These are phyloP conservation scores for Populus euphratica DNA, from an alignment of 345 rosid genomes.

Conservation along the genomic window DNA sequence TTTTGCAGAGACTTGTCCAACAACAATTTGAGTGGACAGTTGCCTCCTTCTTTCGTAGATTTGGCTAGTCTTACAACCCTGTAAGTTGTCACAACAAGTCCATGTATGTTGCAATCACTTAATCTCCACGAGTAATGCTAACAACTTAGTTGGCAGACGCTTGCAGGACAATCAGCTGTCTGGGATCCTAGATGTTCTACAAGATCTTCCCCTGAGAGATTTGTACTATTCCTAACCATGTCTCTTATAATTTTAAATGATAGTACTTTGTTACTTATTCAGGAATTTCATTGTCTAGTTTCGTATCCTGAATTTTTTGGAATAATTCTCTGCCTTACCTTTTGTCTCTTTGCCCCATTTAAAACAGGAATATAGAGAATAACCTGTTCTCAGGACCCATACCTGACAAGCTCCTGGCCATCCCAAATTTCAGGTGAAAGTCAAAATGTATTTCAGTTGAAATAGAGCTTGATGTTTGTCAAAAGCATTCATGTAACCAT, in stretches of 20 bases:
- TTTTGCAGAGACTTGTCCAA: slow-evolving; percentile 70
- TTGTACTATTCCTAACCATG: slow-evolving; percentile 50
- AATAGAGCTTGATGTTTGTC: background rate
- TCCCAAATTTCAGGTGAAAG: slow-evolving; percentile 72
- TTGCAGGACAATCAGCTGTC: slow-evolving; percentile 86
- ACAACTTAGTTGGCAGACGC: slow-evolving; percentile 54
- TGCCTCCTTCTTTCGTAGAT: slow-evolving; percentile 72
- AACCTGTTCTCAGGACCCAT: slow-evolving; percentile 84
- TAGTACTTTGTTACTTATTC: background rate
- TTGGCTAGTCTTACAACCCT: slow-evolving; percentile 62
- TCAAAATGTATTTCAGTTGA: background rate
- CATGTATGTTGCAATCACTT: background rate
- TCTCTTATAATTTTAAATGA: slow-evolving; percentile 11
- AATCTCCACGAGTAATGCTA: slow-evolving; percentile 20
- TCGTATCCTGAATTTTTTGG: background rate
- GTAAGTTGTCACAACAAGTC: slow-evolving; percentile 41
- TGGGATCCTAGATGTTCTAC: slow-evolving; percentile 78
- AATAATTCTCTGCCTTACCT: slow-evolving; percentile 2
- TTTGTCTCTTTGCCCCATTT: slow-evolving; percentile 1
- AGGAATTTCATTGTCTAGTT: background rate
- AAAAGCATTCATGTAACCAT: background rate
- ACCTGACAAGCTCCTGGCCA: slow-evolving; percentile 65
- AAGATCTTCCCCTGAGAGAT: slow-evolving; percentile 77
- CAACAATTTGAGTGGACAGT: slow-evolving; percentile 76
- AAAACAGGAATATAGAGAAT: slow-evolving; percentile 79